These are phyloP conservation scores for Malassezia obtusa DNA, from an alignment of 1,284 basidiomycete species.

Conservation along the genomic window DNA sequence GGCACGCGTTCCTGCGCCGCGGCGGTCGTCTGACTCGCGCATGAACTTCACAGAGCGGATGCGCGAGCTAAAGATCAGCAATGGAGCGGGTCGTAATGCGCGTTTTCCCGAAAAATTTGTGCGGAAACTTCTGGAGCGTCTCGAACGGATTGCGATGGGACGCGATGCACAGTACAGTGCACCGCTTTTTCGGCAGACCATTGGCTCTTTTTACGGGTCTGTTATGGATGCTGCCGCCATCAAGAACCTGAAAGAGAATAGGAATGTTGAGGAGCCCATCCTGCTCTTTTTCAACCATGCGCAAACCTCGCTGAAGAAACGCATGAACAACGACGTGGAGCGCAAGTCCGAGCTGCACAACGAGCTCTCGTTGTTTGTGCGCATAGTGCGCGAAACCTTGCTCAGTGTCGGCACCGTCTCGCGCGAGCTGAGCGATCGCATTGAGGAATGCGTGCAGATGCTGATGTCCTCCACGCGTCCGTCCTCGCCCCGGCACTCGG, in stretches of 20 bases:
- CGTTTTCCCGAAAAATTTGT: constrained; percentile 45
- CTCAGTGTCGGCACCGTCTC: constrained; percentile 50
- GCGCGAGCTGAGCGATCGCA: constrained; percentile 65
- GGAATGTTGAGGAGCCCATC: constrained; percentile 94
- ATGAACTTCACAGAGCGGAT: constrained; percentile 28
- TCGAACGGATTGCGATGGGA: constrained; percentile 43
- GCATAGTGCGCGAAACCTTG: constrained; percentile 71
- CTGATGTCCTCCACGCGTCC: background rate
- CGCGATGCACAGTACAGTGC: constrained; percentile 35
- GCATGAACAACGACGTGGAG: constrained; percentile 59
- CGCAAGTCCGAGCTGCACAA: constrained; percentile 88
- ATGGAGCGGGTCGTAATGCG: constrained; percentile 18
- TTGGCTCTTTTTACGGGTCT: constrained; percentile 42
- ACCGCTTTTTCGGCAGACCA: constrained; percentile 34
- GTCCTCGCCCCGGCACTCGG: background rate
- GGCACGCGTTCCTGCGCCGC: background rate
- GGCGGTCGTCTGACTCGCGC: constrained; percentile 4
- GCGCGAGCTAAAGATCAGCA: constrained; percentile 24
- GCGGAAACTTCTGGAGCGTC: constrained; percentile 35
- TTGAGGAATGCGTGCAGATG: constrained; percentile 53
- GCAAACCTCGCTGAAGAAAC: constrained; percentile 54
- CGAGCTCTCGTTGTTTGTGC: constrained; percentile 77
- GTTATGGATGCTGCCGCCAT: constrained; percentile 35
- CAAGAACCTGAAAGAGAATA: constrained; percentile 70
- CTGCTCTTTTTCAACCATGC: constrained; percentile 83